Base-by-base conservation (phyloP, 352 stramenopile genomes). In the Phytophthora niederhauseri region DNA sequence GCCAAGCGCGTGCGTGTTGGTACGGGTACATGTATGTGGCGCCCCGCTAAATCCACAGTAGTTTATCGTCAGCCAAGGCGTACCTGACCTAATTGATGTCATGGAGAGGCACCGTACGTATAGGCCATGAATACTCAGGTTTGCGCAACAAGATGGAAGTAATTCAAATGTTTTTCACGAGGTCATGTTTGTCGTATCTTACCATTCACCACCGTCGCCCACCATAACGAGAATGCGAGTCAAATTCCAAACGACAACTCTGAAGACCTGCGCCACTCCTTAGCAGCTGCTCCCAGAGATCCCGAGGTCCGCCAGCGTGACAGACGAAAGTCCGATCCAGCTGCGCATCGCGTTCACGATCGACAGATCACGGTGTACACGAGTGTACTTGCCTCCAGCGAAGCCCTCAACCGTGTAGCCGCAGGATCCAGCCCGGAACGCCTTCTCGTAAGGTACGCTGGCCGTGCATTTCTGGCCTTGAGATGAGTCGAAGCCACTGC, bases 301-400 rank as follows among this genome's bases (percentile, higher is more conserved):
- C 5, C 73, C 78, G 2, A 90, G 22, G 38, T 81, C 63, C 2
- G 64, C 64, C 11, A 70, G 58, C 19, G 71, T 66, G 22, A 83
- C 74, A 4, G 70, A 54, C n/a, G 59, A 61, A 6, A 88, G 70
- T 3, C 77, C 74, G 11, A 90, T 54, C 80, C 80, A 91, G 12
- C 51, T 60, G 20, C 82, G 75, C 84, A 93, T 91, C 1, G 82
- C 75, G 38, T 89, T 90, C 48, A 93, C 81, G 34, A 93, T 89
- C 7, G 70, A 52, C 36, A 89, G 53, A 54, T 93, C 84, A 30
- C 84, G 80, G 57, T 92, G 84, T 38, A 89, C 81, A n/a, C 84
- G 84, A 46, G 82, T 90, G 73, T 89, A 90, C 50, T 84, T 87
- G 55, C 78, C 79, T 36, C 78, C 79, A 12, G 59, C 72, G 17